These are phyloP conservation scores for Candida hungchunana DNA, from an alignment of 805 yeast species.

Conservation along the genomic window DNA sequence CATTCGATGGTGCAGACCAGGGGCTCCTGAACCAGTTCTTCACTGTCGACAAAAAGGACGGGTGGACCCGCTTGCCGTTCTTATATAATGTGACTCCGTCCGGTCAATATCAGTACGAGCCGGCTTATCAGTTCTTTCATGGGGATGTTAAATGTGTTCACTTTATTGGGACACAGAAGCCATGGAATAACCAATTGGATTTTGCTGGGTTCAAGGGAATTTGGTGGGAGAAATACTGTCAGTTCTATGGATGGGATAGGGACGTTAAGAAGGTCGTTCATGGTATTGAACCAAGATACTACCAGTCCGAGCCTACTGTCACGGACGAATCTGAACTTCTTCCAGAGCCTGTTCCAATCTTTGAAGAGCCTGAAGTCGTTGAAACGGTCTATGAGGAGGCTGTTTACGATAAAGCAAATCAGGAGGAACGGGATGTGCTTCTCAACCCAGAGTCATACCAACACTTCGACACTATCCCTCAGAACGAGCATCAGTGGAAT, in stretches of 20 bases:
- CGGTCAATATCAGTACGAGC: constrained; percentile 64
- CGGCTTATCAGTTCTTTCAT: constrained; percentile 57
- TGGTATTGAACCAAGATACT: constrained; percentile 24
- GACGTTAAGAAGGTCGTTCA: constrained; percentile 18
- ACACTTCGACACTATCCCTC: constrained; percentile 18
- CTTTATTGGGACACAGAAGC: constrained; percentile 62
- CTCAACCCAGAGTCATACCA: constrained; percentile 23
- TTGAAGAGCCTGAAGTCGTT: not conserved
- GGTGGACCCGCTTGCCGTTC: constrained; percentile 77
- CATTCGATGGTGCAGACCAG: constrained; percentile 89
- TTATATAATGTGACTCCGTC: constrained; percentile 77
- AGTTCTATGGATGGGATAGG: constrained; percentile 19
- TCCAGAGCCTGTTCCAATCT: constrained; percentile 3
- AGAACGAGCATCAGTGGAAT: constrained; percentile 34
- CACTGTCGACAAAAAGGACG: constrained; percentile 17
- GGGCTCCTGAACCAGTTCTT: constrained; percentile 76
- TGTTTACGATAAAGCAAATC: constrained; percentile 1
- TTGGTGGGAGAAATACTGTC: constrained; percentile 25
- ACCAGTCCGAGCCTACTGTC: constrained; percentile 5
- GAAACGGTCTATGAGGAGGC: not conserved
- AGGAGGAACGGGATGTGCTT: constrained; percentile 10
- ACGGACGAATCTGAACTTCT: constrained; percentile 1
- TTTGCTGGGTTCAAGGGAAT: constrained; percentile 14
- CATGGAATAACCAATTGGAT: constrained; percentile 37
- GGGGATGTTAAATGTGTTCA: constrained; percentile 48